Evolutionary conservation across 257 asterid genomes (phyloP).

Genomic region (Nyctanthes arbortristis): DNA sequence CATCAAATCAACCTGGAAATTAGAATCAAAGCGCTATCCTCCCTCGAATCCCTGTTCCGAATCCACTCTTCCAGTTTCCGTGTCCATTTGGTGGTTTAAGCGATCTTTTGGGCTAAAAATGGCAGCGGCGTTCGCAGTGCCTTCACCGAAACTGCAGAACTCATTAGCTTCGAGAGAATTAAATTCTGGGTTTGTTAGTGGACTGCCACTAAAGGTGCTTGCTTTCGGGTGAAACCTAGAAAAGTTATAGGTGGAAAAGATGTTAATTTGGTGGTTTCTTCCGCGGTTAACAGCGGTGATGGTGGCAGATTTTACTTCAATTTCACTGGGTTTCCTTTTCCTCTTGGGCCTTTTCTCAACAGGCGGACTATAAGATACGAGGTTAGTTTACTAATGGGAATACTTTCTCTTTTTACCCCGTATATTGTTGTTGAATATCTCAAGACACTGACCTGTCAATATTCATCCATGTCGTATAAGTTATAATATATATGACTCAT

Average conservation of each 20-base stretch:
- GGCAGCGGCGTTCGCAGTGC: conserved; percentile 50
- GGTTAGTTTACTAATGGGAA: conserved; percentile 41
- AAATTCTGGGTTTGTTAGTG: conserved; percentile 38
- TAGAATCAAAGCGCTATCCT: conserved; percentile 5
- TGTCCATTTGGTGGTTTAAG: too few relatives aligned
- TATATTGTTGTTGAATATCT: not conserved
- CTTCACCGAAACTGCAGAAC: conserved; percentile 41
- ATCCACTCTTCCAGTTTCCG: conserved; percentile 2
- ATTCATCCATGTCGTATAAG: too few relatives aligned
- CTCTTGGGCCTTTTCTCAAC: conserved; percentile 95
- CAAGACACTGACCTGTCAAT: not conserved
- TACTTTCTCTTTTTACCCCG: not conserved
- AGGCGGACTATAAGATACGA: conserved; percentile 79
- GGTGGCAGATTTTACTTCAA: conserved; percentile 80
- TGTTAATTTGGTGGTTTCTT: conserved; percentile 46
- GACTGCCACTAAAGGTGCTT: conserved; percentile 45
- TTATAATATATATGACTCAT: too few relatives aligned
- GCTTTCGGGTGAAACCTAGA: conserved; percentile 48
- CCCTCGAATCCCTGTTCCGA: conserved; percentile 10
- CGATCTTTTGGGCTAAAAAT: conserved; percentile 21
- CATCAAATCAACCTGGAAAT: conserved; percentile 31
- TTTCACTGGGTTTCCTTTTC: conserved; percentile 92
- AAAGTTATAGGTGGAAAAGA: conserved; percentile 33
- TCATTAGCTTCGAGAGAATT: conserved; percentile 38
- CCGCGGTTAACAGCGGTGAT: conserved; percentile 39